Evolutionary conservation across 169 alveolate genomes (phyloP), one percentile per base, ranked within the genome.

Genomic region (Plasmodium gallinaceum): DNA sequence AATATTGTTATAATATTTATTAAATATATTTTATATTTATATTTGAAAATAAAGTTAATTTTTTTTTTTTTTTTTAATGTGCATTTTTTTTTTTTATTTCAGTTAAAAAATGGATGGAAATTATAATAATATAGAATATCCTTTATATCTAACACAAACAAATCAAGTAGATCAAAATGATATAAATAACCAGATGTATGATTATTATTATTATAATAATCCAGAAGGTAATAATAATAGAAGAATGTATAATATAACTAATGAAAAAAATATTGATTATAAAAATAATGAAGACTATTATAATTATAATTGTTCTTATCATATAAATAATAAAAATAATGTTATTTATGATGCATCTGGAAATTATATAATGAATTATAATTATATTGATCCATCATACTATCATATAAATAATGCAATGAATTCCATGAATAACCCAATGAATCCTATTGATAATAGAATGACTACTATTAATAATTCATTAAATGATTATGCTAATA

Each of bases 181-280:
- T n/a, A 18, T 74, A 37, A 54, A 54, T 48, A 74, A 74, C 5
- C 74, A 74, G 39, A 61, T 74, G 73, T 74, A 74, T 42, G 72
- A 74, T 64, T 74, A 74, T 46, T 74, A 74, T 60, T 73, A 73
- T 62, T 74, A 74, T 48, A 74, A 46, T 74, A 74, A 74, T 37
- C 74, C 61, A 16, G 60, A 60, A 16, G 69, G 46, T 6, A 24
- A 14, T 1, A 74, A 57, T 64, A 51, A 74, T 22, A 58, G 57
- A 46, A 58, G 32, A 46, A 72, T n/a, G 9, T 74, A 74, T 74
- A 60, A 32, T 60, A 74, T 74, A 26, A 18, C 26, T 14, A 26
- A 39, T 18, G 88, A 74, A 14, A 65, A 14, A 8, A 62, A 62
- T 48, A 57, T 12, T 65, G 46, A 74, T 39, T 57, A 74, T 65